Evolutionary conservation across 352 stramenopile species (phyloP).

Genomic region (Lagenidium sp.): DNA sequence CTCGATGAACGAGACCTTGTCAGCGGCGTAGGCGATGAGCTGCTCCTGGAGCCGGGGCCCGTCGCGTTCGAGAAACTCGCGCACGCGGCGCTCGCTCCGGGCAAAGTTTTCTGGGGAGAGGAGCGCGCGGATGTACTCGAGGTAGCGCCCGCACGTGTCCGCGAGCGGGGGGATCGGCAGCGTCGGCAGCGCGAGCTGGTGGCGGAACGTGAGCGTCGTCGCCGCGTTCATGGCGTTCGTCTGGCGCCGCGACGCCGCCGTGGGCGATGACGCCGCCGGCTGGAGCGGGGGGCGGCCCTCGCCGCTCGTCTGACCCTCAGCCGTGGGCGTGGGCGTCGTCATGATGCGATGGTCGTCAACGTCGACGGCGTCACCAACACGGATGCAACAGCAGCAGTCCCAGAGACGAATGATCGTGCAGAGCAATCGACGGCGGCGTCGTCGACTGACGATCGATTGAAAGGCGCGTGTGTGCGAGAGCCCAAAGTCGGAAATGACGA

Average conservation of each 20-base stretch:
- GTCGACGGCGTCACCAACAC: neutral
- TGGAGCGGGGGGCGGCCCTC: too few species aligned
- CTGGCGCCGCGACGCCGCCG: too few species aligned
- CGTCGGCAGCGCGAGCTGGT: slow-evolving; percentile 68
- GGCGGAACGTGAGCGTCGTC: slow-evolving; percentile 49
- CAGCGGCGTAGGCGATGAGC: slow-evolving; percentile 56
- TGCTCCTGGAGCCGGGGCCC: slow-evolving; percentile 68
- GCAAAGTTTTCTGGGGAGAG: slow-evolving; percentile 61
- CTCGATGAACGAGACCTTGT: slow-evolving; percentile 80
- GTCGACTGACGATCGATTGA: too few species aligned
- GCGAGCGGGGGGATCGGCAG: slow-evolving; percentile 78
- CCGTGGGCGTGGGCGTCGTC: neutral
- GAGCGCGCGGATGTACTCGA: slow-evolving; percentile 64
- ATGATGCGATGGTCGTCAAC: neutral
- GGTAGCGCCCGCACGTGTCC: slow-evolving; percentile 71
- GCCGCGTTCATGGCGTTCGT: neutral
- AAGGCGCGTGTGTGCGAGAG: too few species aligned
- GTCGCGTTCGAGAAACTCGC: slow-evolving; percentile 50
- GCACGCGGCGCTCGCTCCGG: slow-evolving; percentile 34
- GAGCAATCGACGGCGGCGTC: too few species aligned
- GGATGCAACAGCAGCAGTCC: neutral
- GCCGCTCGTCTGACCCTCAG: neutral
- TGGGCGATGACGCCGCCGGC: too few species aligned
- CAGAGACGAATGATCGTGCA: too few species aligned
- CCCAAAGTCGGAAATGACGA: too few species aligned